These are phyloP conservation scores for Priceomyces haplophilus DNA, from an alignment of 805 yeast species.

Conservation along the genomic window DNA sequence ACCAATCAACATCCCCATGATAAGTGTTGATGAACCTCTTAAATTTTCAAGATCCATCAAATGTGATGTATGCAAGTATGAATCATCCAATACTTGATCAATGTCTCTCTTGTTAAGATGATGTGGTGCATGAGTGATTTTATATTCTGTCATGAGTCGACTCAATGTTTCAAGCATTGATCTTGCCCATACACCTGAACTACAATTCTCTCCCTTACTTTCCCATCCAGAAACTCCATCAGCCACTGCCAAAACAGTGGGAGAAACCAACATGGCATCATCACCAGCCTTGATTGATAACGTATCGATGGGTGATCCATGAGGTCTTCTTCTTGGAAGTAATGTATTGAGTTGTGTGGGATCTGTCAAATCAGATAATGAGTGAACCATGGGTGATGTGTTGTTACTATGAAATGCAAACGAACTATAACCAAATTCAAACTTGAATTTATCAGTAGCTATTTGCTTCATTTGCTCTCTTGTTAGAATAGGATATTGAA, in stretches of 20 bases:
- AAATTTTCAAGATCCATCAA: conserved; percentile 48
- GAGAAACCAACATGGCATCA: conserved; percentile 55
- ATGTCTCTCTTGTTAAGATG: conserved; percentile 41
- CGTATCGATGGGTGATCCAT: conserved; percentile 52
- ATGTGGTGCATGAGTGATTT: conserved; percentile 36
- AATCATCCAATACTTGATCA: conserved; percentile 42
- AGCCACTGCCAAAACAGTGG: conserved; percentile 51
- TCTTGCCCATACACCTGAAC: conserved; percentile 53
- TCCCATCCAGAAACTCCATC: conserved; percentile 61
- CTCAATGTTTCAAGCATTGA: conserved; percentile 51
- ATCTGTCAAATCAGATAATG: conserved; percentile 50
- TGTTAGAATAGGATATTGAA: conserved; percentile 40
- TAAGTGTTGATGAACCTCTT: conserved; percentile 49
- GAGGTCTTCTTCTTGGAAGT: conserved; percentile 48
- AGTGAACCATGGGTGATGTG: conserved; percentile 41
- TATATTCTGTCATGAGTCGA: conserved; percentile 43
- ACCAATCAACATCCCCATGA: conserved; percentile 49
- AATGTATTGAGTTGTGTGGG: conserved; percentile 44
- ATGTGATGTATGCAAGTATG: conserved; percentile 46
- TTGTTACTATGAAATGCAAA: conserved; percentile 47
- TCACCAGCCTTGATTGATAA: conserved; percentile 53
- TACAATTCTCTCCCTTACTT: conserved; percentile 37
- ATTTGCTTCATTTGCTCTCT: conserved; percentile 36
- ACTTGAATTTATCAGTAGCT: conserved; percentile 38
- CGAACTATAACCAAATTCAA: conserved; percentile 44